Evolutionary conservation across 345 rosid species (phyloP).

Genomic region (Citrus medica): DNA sequence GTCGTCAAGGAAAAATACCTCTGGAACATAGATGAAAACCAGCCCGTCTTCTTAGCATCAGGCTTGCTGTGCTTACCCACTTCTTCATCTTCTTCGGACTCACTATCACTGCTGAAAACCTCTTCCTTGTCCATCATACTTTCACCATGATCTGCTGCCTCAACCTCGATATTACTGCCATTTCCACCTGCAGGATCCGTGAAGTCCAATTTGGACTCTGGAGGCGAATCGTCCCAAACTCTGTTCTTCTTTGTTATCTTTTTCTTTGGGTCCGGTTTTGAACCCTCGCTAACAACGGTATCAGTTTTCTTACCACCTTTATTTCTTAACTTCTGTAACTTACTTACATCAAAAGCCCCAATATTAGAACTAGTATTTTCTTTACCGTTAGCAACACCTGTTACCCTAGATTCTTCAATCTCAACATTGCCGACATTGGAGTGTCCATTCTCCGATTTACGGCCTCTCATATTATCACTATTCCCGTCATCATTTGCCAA

Average conservation of each 20-base stretch:
- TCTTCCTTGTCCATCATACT: slow-evolving; percentile 99
- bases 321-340: slow-evolving; percentile 80
- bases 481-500: slow-evolving; percentile 52
- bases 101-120: slow-evolving; percentile 79
- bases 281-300: slow-evolving; percentile 63
- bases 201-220: slow-evolving; percentile 72
- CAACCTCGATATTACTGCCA: slow-evolving; percentile 52
- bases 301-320: slow-evolving; percentile 92
- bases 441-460: slow-evolving; percentile 61
- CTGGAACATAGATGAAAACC: slow-evolving; percentile 98
- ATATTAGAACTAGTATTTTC: slow-evolving; percentile 66
- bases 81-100: slow-evolving; percentile 73
- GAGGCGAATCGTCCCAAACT: slow-evolving; percentile 91
- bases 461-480: slow-evolving; percentile 38
- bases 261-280: slow-evolving; percentile 75
- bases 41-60: slow-evolving; percentile 80
- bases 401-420: slow-evolving; percentile 41
- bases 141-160: slow-evolving; percentile 82
- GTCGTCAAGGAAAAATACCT: slow-evolving; percentile 42
- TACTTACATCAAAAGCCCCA: slow-evolving; percentile 84
- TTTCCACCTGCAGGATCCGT: slow-evolving; percentile 64
- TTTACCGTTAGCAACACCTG: slow-evolving; percentile 62
- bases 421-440: slow-evolving; percentile 44
- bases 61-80: slow-evolving; percentile 57
- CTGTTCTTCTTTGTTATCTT: slow-evolving; percentile 78